Base-by-base conservation (phyloP, 2,329 filamentous ascomycete genomes). In the Pseudocercospora fuligena region DNA sequence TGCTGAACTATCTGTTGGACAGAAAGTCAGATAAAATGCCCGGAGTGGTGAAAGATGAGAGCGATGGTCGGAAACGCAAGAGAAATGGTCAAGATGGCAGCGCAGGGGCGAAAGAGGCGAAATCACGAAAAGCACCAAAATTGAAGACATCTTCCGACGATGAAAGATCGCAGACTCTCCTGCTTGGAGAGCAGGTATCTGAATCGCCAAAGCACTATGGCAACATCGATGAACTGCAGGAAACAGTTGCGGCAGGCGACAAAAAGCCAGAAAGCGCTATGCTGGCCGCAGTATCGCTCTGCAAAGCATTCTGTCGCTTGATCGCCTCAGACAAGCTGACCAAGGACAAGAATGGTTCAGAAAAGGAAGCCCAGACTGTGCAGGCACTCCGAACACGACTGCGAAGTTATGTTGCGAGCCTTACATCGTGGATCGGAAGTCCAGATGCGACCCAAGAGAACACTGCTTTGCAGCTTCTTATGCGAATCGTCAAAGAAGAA, bases 161-260 rank as follows among this genome's bases (percentile, higher is more conserved):
- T 16, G 78, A 83, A 54, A 86, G 90, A 76, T 84, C 87, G 64
- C 86, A 88, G 69, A 92, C 97, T 66, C 81, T 94, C 49, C 81
- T 88, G 62, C 86, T 97, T 63, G 94, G 97, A 81, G 85, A 88
- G 69, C 90, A 92, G 65, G 93, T 98, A 63, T 81, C 93, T 68
- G 90, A 95, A 78, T 97, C 93, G 59, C 91, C 89, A 75, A 92
- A 93, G 79, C 88, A 97, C 80, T 97, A 96, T 84, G 97, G 97
- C 83, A 93, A 97, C 76, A 94, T 98, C 74, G 86, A 88, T 7
- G 87, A 86, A 11, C 81, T 98, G 43, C 83, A 97, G 54, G 82
- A 81, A 40, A 81, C 82, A 29, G 79, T 85, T 2, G 77, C 82
- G 21, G 82, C 86, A 19, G 78, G 82, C 1, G 86, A 90, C 51